A percentile compares a stretch with the other conserved stretches of the same genome.
Evolutionary conservation across 2,329 filamentous ascomycete species (phyloP).

Genomic region (Botrytis tulipae): DNA sequence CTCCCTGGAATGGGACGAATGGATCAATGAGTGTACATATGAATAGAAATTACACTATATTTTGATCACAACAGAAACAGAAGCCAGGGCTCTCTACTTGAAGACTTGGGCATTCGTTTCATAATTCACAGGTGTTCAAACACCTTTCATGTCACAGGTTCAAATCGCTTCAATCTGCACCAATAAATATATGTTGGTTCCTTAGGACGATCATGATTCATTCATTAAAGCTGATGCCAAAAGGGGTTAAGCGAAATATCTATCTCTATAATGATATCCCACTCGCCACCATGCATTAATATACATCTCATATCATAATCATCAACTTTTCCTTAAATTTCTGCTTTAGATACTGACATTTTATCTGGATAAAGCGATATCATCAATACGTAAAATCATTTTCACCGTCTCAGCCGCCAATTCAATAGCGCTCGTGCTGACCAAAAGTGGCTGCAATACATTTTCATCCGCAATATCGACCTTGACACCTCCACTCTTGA

Average conservation of each 20-base stretch:
- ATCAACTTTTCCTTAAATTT: slow-evolving; percentile 14
- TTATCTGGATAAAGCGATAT: slow-evolving; percentile 37
- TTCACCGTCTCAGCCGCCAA: slow-evolving; percentile 97
- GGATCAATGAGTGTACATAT: background rate
- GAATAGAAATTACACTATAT: too few relatives aligned
- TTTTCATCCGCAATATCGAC: slow-evolving; percentile 96
- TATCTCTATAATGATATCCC: background rate
- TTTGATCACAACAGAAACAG: background rate
- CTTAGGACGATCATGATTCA: slow-evolving; percentile 16
- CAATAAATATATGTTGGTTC: background rate
- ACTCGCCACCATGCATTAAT: slow-evolving; percentile 20
- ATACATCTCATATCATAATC: slow-evolving; percentile 19
- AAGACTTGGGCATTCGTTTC: background rate
- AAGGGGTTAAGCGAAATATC: slow-evolving; percentile 22
- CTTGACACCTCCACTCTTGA: slow-evolving; percentile 96
- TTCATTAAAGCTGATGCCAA: slow-evolving; percentile 19
- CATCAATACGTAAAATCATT: slow-evolving; percentile 31
- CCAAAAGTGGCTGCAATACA: slow-evolving; percentile 90
- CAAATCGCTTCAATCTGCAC: background rate
- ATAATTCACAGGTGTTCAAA: background rate
- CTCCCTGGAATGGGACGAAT: background rate
- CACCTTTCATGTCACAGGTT: too few relatives aligned
- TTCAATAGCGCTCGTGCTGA: slow-evolving; percentile 97
- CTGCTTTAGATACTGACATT: slow-evolving; percentile 11
- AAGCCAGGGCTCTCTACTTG: too few relatives aligned